phyloP scores from a whole-genome alignment of 2,329 filamentous ascomycete species.

The Sporothrix variecibatus region DNA sequence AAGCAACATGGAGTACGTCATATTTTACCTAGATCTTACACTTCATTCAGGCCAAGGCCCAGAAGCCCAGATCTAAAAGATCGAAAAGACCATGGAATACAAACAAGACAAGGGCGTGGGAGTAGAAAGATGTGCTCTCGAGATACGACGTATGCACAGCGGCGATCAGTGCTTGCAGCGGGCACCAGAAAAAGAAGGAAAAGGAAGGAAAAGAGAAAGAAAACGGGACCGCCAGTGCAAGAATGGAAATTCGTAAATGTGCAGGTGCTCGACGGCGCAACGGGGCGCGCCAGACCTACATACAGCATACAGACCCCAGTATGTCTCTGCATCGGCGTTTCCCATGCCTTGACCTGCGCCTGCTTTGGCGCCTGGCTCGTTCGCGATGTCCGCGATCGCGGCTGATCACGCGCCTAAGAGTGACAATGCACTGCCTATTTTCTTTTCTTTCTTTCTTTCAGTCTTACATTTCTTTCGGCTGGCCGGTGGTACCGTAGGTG shows the following conservation, averaged over 20 bases:
- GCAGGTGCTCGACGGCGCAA: not conserved
- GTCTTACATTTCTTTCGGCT: not conserved
- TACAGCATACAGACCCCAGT: not conserved
- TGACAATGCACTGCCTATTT: not conserved
- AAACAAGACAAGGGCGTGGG: not conserved
- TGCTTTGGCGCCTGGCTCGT: not conserved
- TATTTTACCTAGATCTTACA: not conserved
- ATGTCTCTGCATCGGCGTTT: not conserved
- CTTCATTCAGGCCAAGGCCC: not conserved
- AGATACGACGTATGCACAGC: not conserved
- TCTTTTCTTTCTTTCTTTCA: not conserved
- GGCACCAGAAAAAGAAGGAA: not conserved
- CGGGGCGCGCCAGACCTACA: not conserved
- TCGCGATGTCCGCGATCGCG: not conserved
- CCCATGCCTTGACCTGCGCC: not conserved
- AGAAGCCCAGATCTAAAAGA: not conserved
- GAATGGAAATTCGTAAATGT: slow-evolving; percentile 3
- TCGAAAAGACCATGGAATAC: not conserved
- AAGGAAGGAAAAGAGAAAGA: not conserved
- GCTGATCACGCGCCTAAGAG: not conserved
- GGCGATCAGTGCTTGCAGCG: not conserved
- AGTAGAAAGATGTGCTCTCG: not conserved
- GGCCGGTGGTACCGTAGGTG: not conserved
- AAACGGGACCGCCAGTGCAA: not conserved
- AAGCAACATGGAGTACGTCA: not conserved